Evolutionary conservation across 2,329 filamentous ascomycete species (phyloP).

Genomic region (Ophiostoma pallidulum): DNA sequence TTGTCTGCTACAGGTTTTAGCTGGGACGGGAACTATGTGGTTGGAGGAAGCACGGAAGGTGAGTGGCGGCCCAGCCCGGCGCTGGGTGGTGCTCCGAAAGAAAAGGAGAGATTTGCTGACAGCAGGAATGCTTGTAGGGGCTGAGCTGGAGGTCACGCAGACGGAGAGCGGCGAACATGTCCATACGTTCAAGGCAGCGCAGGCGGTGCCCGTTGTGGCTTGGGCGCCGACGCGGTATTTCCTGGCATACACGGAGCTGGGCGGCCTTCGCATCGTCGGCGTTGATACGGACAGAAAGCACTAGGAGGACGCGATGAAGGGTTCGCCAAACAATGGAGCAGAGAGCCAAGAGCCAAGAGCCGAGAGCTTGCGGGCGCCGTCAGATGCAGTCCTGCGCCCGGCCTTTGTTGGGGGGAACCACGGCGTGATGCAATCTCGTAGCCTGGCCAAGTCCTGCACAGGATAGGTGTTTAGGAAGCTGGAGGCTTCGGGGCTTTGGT

Average conservation of each 20-base stretch:
- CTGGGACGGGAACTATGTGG: conserved; percentile 67
- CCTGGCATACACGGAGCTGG: conserved; percentile 63
- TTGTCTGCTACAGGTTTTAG: conserved; percentile 50
- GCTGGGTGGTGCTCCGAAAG: too few relatives aligned
- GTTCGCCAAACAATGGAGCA: not conserved
- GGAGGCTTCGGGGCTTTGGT: too few relatives aligned
- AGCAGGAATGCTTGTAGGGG: conserved; percentile 33
- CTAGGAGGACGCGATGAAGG: conserved; percentile 2
- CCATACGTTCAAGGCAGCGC: conserved; percentile 59
- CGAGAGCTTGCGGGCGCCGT: too few relatives aligned
- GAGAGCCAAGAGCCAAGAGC: too few relatives aligned
- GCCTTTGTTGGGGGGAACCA: too few relatives aligned
- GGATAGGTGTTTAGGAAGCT: too few relatives aligned
- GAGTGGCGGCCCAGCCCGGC: conserved; percentile 18
- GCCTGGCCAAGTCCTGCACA: too few relatives aligned
- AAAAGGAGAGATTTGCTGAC: not conserved
- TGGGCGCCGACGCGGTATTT: conserved; percentile 71
- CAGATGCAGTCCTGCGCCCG: too few relatives aligned
- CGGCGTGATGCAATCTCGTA: too few relatives aligned
- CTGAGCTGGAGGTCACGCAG: conserved; percentile 60
- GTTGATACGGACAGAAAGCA: conserved; percentile 40
- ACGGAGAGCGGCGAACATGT: conserved; percentile 65
- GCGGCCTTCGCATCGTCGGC: conserved; percentile 59
- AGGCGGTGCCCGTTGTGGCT: conserved; percentile 55
- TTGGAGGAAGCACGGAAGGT: conserved; percentile 66